Conservation (phyloP, 257 asterid species). For the Nicotiana otophora region DNA sequence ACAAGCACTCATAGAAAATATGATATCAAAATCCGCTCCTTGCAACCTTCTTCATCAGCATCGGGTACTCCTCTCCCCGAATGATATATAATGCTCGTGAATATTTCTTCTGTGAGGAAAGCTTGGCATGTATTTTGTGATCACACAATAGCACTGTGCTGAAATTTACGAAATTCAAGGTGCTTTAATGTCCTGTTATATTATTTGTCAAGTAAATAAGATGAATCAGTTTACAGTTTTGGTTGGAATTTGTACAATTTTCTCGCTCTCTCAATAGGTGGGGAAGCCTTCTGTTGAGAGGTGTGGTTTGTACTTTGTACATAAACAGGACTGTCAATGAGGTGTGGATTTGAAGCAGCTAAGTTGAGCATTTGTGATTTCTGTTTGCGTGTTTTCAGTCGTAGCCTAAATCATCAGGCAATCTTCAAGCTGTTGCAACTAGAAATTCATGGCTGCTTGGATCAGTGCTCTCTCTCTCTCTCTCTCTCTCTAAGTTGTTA, state of each 20-base stretch:
- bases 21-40: slow-evolving; percentile 59
- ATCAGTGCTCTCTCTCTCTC: not conserved
- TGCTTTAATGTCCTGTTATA: not conserved
- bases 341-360: slow-evolving; percentile 4
- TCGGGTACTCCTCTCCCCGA: slow-evolving; percentile 41
- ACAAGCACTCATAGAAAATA: slow-evolving; percentile 46
- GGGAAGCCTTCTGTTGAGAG: not conserved
- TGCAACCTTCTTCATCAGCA: slow-evolving; percentile 62
- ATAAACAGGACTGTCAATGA: not conserved
- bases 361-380: not conserved
- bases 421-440: not conserved
- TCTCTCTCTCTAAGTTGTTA: not conserved
- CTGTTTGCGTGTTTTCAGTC: not conserved
- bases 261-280: not conserved
- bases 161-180: not conserved
- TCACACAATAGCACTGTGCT: not conserved
- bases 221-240: not conserved
- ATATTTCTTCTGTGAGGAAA: slow-evolving; percentile 2
- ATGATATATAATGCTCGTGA: slow-evolving; percentile 8
- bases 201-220: slow-evolving; percentile 2
- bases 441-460: not conserved
- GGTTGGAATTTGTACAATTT: not conserved
- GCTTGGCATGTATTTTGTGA: not conserved
- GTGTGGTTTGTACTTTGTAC: slow-evolving; percentile 5
- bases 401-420: not conserved